Base-by-base conservation (phyloP, 306 rosid species). In the Prunus persica region DNA sequence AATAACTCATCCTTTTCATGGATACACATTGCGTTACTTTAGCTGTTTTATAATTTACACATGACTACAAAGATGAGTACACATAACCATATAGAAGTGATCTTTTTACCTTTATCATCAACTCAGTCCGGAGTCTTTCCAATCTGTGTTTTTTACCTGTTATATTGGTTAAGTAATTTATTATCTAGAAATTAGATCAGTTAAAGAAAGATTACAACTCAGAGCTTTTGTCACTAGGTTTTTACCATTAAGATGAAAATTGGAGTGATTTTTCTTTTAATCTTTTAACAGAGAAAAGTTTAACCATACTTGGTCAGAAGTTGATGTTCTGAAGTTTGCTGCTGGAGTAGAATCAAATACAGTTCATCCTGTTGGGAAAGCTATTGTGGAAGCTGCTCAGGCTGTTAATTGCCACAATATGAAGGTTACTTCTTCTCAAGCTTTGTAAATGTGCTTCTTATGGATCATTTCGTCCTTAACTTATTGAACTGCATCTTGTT, bases 291-390 rank as follows among this genome's bases (percentile, higher is more conserved):
- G 93, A 78, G 78, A 79, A 81, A 77, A 86, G 75, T 73, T 82
- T 24, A 78, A 79, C 68, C 78, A 74, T 79, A 65, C 76, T 50
- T 86, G 84, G 89, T 85, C 97, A 65, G 93, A 91, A 82, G 82
- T 73, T 70, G 98, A 94, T 76, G 80, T 94, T 86, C 83, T 94
- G 61, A 87, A 83, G 82, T 83, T 91, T 70, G 98, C 98, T 67
- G 97, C 98, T 84, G 97, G 85, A 11, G 97, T 94, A 47, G 98
- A 94, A 83, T 86, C 93, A 67, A 94, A 91, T 81, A 91, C 98
- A 71, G 79, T 90, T 78, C 98, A 94, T 83, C 98, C 98, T 55
- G 87, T 94, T 64, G 98, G 94, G 19, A 94, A 89, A 86, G 98
- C 98, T 22, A 91, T 94, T 77, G 95, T 94, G 69, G 93, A 87